These are phyloP conservation scores for Przewalskia tangutica DNA, from an alignment of 257 asterid genomes.

Conservation along the genomic window DNA sequence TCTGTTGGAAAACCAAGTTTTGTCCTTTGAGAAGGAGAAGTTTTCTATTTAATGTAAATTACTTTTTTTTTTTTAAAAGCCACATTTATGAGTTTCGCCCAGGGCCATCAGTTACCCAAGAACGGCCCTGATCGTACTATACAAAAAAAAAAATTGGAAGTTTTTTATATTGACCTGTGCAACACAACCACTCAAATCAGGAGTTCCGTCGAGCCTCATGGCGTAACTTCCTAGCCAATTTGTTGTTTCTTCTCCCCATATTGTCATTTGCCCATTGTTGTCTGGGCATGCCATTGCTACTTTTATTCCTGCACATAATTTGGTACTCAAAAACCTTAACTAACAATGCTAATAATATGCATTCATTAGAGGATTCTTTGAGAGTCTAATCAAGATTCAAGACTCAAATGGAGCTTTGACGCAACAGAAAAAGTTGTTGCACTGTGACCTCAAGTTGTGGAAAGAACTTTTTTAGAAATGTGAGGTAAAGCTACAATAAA, in stretches of 20 bases:
- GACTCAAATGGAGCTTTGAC: background rate
- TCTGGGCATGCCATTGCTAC: constrained; percentile 73
- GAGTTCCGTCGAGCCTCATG: constrained; percentile 61
- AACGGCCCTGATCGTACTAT: too few species aligned
- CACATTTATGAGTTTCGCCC: too few species aligned
- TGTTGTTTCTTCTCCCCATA: constrained; percentile 60
- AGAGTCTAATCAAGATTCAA: background rate
- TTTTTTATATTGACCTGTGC: constrained; percentile 32
- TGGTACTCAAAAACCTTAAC: background rate
- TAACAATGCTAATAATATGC: background rate
- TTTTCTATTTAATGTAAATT: too few species aligned
- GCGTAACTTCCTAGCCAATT: constrained; percentile 63
- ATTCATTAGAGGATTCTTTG: background rate
- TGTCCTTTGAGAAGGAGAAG: too few species aligned
- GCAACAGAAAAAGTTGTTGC: background rate
- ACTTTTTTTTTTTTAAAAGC: too few species aligned
- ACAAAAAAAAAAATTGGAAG: background rate
- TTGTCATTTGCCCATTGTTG: constrained; percentile 46
- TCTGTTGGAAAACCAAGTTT: too few species aligned
- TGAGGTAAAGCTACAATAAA: background rate
- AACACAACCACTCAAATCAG: constrained; percentile 54
- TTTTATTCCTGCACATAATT: constrained; percentile 43
- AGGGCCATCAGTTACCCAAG: too few species aligned
- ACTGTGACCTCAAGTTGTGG: background rate
- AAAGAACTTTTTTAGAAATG: background rate